Percentiles rank a stretch among this genome's conserved stretches.
Evolutionary conservation across 805 yeast species (phyloP).

Genomic region (Saccharomyces kudriavzevii): DNA sequence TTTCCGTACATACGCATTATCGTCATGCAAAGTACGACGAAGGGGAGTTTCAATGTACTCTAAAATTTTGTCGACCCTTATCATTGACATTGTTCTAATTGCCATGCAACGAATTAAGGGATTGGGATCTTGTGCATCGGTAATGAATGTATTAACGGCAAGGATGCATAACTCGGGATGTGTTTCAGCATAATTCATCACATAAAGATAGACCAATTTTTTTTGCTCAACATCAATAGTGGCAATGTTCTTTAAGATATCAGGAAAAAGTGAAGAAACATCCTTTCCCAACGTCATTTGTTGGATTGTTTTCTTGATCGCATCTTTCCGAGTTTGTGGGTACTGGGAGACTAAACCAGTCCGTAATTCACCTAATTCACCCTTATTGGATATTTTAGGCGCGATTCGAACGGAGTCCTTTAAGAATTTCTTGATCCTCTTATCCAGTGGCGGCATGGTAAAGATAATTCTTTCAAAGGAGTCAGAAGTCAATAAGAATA

Average conservation of each 20-base stretch:
- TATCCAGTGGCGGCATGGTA: slow-evolving; percentile 29
- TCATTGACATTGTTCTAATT: slow-evolving; percentile 97
- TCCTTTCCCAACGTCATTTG: slow-evolving; percentile 98
- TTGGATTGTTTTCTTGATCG: slow-evolving; percentile 91
- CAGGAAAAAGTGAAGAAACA: slow-evolving; percentile 90
- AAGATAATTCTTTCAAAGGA: neutral
- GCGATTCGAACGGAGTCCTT: slow-evolving; percentile 31
- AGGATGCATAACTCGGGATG: slow-evolving; percentile 93
- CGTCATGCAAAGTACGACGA: slow-evolving; percentile 76
- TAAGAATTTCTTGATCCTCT: slow-evolving; percentile 29
- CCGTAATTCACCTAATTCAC: slow-evolving; percentile 85
- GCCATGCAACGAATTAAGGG: slow-evolving; percentile 95
- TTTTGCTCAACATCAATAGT: slow-evolving; percentile 95
- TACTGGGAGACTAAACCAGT: slow-evolving; percentile 89
- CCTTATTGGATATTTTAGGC: slow-evolving; percentile 36
- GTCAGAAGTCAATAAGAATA: neutral
- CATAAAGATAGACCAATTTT: slow-evolving; percentile 85
- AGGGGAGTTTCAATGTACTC: slow-evolving; percentile 91
- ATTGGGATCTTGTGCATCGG: slow-evolving; percentile 91
- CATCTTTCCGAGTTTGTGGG: slow-evolving; percentile 90
- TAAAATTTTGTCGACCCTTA: slow-evolving; percentile 88
- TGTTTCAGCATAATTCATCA: slow-evolving; percentile 95
- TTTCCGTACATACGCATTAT: slow-evolving; percentile 93
- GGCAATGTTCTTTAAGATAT: slow-evolving; percentile 90
- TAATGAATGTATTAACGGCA: slow-evolving; percentile 94